A percentile compares a stretch with the other conserved stretches of the same genome.
phyloP scores from a whole-genome alignment of 805 yeast genomes.

The Grigorovia transvaalensis region DNA sequence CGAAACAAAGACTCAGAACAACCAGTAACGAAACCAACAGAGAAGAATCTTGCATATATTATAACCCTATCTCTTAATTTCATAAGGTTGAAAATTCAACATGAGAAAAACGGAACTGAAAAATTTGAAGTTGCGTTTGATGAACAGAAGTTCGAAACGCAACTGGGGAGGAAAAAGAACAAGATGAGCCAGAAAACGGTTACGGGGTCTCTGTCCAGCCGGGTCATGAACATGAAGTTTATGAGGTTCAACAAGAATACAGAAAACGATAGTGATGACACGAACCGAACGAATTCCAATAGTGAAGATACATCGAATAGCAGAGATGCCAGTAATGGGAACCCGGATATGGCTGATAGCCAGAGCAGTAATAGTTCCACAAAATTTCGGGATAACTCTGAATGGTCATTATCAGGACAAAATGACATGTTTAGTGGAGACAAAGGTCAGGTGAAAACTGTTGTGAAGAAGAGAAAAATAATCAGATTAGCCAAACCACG shows the following conservation, averaged over 20 bases:
- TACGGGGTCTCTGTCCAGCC: conserved; percentile 41
- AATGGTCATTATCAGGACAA: conserved; percentile 10
- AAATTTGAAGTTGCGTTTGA: neutral
- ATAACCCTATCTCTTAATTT: too few species aligned
- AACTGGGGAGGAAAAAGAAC: neutral
- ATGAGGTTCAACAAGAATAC: conserved; percentile 38
- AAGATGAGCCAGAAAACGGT: conserved; percentile 1
- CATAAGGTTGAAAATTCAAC: too few species aligned
- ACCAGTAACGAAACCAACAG: too few species aligned
- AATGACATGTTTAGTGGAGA: neutral
- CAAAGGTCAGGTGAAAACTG: conserved; percentile 29
- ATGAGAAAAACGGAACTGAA: too few species aligned
- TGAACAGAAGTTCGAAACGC: neutral
- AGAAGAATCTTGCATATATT: too few species aligned
- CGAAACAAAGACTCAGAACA: neutral
- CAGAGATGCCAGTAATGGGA: neutral
- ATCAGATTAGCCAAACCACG: neutral
- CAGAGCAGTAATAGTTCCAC: neutral
- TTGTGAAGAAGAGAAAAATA: conserved; percentile 15
- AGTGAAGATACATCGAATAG: conserved; percentile 26
- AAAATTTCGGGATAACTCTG: conserved; percentile 14
- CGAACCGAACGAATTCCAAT: conserved; percentile 26
- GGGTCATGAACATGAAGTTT: conserved; percentile 80
- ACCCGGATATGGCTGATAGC: neutral
- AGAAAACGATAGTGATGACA: conserved; percentile 27